Percentiles rank a stretch among this genome's conserved stretches.
Evolutionary conservation across 768 basidiomycete species (phyloP).

Genomic region (Trametes sanguinea): DNA sequence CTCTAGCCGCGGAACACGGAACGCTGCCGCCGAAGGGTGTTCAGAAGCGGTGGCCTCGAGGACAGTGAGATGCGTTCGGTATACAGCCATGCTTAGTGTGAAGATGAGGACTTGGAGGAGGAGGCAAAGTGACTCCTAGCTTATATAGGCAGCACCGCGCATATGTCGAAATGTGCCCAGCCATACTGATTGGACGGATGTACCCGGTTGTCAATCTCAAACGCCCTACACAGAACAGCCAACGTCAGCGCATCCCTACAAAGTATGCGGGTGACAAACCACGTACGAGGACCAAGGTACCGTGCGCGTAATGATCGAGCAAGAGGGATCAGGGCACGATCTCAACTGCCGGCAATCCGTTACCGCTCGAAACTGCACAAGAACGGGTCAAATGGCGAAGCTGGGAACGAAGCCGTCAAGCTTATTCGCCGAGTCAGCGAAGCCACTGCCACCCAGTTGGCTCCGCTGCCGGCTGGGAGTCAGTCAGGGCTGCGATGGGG

Average conservation of each 20-base stretch:
- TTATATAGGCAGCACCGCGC: conserved; percentile 18
- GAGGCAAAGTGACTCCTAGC: conserved; percentile 1
- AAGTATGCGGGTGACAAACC: conserved; percentile 7
- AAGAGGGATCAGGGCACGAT: conserved; percentile 14
- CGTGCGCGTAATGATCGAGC: conserved; percentile 10
- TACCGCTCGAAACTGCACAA: conserved; percentile 12
- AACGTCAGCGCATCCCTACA: conserved; percentile 17
- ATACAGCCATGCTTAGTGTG: conserved; percentile 25
- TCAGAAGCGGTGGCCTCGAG: conserved; percentile 56
- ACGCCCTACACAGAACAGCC: conserved; percentile 20
- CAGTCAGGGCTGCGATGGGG: conserved; percentile 5
- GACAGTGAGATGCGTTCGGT: conserved; percentile 56
- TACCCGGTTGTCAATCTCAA: conserved; percentile 24
- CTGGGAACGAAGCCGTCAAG: conserved; percentile 12
- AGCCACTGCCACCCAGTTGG: conserved; percentile 12
- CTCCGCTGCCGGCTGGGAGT: conserved; percentile 9
- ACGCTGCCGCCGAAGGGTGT: conserved; percentile 54
- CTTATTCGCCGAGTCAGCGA: conserved; percentile 20
- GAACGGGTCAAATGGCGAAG: conserved; percentile 6
- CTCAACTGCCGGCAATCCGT: conserved; percentile 8
- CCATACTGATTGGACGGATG: conserved; percentile 21
- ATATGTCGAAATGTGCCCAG: conserved; percentile 15
- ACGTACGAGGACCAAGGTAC: conserved; percentile 6
- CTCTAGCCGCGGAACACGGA: conserved; percentile 58
- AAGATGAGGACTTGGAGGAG: conserved; percentile 14